These are phyloP conservation scores for Eimeria acervulina DNA, from an alignment of 169 alveolate genomes.

Conservation along the genomic window DNA sequence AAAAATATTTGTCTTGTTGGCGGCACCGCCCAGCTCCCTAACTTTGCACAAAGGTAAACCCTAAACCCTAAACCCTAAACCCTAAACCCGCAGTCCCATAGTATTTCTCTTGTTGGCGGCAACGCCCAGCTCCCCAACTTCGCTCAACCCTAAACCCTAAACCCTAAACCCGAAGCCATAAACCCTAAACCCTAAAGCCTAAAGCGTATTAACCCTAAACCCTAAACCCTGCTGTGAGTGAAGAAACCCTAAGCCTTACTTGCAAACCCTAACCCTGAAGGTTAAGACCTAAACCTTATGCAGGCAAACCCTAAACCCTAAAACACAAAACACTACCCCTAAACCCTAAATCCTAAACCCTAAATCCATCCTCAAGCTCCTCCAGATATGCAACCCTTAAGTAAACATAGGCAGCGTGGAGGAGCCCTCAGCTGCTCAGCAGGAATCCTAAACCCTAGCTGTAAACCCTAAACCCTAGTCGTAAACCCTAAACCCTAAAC, in stretches of 20 bases:
- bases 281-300: too few relatives aligned
- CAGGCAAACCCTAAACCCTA: conserved; percentile 26
- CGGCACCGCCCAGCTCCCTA: conserved; percentile 61
- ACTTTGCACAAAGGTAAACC: conserved; percentile 45
- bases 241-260: conserved; percentile 24
- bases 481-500: conserved; percentile 25
- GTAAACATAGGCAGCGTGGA: too few relatives aligned
- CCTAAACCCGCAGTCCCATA: conserved; percentile 31
- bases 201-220: neutral
- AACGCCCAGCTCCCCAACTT: neutral
- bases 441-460: conserved; percentile 14
- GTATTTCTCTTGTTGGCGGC: too few relatives aligned
- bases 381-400: too few relatives aligned
- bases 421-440: too few relatives aligned
- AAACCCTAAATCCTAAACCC: conserved; percentile 25
- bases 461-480: conserved; percentile 76
- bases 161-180: conserved; percentile 54
- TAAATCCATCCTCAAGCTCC: too few relatives aligned
- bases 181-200: conserved; percentile 68
- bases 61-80: conserved; percentile 64
- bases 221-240: conserved; percentile 34
- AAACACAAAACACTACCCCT: conserved; percentile 2
- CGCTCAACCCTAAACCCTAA: neutral
- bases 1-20: conserved; percentile 73
- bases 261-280: conserved; percentile 23